Conservation (phyloP, 495 filamentous ascomycete species). For the Penicillium chermesinum region DNA sequence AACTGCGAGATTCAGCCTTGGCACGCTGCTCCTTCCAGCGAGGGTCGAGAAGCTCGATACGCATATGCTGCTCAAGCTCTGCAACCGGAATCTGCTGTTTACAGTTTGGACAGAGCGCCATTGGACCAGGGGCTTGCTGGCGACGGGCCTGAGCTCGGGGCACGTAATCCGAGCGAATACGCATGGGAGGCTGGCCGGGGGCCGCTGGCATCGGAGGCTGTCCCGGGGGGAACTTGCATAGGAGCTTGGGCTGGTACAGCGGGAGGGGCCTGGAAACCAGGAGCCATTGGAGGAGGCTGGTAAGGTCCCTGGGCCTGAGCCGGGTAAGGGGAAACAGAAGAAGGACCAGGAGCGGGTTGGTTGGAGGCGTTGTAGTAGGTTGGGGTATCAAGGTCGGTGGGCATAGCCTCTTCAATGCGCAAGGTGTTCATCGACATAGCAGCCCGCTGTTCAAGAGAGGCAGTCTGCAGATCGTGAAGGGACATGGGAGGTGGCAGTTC, state of each 20-base stretch:
- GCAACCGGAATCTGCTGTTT: conserved; percentile 78
- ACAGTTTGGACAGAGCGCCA: conserved; percentile 89
- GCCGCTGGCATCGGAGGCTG: conserved; percentile 58
- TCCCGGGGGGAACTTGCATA: conserved; percentile 70
- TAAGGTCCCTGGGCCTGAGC: conserved; percentile 32
- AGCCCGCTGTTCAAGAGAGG: conserved; percentile 90
- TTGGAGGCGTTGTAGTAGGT: conserved; percentile 51
- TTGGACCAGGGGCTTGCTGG: conserved; percentile 55
- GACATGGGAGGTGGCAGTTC: conserved; percentile 86
- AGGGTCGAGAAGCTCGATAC: conserved; percentile 91
- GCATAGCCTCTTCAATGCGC: conserved; percentile 95
- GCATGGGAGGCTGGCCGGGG: conserved; percentile 66
- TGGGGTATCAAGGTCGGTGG: conserved; percentile 62
- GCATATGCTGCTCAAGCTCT: conserved; percentile 91
- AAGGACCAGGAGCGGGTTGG: conserved; percentile 22
- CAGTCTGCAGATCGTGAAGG: conserved; percentile 84
- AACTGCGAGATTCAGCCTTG: conserved; percentile 75
- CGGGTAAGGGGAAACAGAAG: conserved; percentile 30
- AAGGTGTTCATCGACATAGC: conserved; percentile 77
- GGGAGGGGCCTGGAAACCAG: conserved; percentile 26
- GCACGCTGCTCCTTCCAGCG: conserved; percentile 94
- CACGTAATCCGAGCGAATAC: conserved; percentile 89
- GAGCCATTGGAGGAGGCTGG: conserved; percentile 35
- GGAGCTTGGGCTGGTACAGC: conserved; percentile 4
- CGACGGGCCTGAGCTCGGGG: conserved; percentile 72